These are phyloP conservation scores for Vanrija humicola DNA, from an alignment of 1,284 basidiomycete genomes.

Conservation along the genomic window DNA sequence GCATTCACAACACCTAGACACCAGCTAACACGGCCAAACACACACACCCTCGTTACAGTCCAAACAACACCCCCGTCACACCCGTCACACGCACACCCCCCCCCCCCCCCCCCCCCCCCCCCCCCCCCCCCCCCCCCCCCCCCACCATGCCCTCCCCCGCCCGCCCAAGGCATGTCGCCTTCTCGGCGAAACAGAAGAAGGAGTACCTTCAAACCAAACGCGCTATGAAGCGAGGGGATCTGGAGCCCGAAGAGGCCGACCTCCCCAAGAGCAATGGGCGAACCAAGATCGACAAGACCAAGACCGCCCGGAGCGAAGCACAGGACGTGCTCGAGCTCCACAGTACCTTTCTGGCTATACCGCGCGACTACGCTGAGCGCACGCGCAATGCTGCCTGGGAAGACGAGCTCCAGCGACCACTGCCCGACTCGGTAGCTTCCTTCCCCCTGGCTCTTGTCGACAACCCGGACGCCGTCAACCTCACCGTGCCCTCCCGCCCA, in stretches of 20 bases:
- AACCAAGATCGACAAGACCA: constrained; percentile 9
- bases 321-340: constrained; percentile 32
- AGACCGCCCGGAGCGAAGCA: background rate
- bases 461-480: constrained; percentile 9
- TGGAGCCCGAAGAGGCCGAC: constrained; percentile 44
- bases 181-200: constrained; percentile 66
- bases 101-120: too few species aligned
- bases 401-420: constrained; percentile 59
- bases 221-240: constrained; percentile 67
- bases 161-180: constrained; percentile 5
- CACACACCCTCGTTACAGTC: too few species aligned
- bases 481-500: constrained; percentile 64
- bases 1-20: too few species aligned
- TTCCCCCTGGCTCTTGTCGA: constrained; percentile 46
- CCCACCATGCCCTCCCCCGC: constrained; percentile 1
- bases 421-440: constrained; percentile 53
- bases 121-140: too few species aligned
- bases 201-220: constrained; percentile 66
- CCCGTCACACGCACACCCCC: too few species aligned
- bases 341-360: constrained; percentile 66
- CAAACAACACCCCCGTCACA: too few species aligned
- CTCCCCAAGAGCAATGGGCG: constrained; percentile 2
- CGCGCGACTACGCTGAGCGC: constrained; percentile 61
- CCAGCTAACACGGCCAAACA: too few species aligned
- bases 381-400: constrained; percentile 60